Base-by-base conservation (phyloP, 495 filamentous ascomycete species). In the Penicillium simplicissimum region DNA sequence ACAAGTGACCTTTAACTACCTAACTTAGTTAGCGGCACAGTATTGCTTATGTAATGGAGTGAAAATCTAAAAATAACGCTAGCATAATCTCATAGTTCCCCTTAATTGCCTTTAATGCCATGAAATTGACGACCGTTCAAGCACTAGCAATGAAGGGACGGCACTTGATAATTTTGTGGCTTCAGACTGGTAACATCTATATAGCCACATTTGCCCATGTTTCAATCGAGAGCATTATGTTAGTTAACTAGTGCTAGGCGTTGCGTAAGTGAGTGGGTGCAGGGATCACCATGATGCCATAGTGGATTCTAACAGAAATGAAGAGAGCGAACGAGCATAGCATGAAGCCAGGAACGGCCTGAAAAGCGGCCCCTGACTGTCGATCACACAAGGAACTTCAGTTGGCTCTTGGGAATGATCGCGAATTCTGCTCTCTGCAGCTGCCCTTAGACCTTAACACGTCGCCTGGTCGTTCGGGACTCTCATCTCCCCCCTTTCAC, bases 231-330 rank as follows among this genome's bases (percentile, higher is more conserved):
- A 14, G 33, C n/a, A 56, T 23, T 8, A 25, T 25, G n/a, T n/a
- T n/a, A n/a, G n/a, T n/a, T n/a, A n/a, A n/a, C n/a, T 25, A 10
- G 53, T 38, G 25, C 40, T 19, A n/a, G 17, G 57, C 43, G 57
- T 35, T 53, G 51, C 53, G 53, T 55, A 55, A 55, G 17, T 36
- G 36, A 55, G 60, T 62, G 60, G 60, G 28, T 58, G 55, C 37
- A 43, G 40, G 25, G 60, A 58, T 62, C 55, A 48, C 47, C 47
- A 58, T 62, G 45, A 38, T 56, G 55, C 42, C 55, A 62, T 54
- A 34, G 36, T 36, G 55, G 23, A 55, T 28, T 40, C 37, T n/a
- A 23, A 15, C 53, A 28, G 53, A 8, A 36, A 21, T 25, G 53
- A 4, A 34, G 23, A 33, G 31, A 19, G 13, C 25, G 28, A 34